Base-by-base conservation (phyloP, 495 filamentous ascomycete genomes). In the Rusavskia elegans region DNA sequence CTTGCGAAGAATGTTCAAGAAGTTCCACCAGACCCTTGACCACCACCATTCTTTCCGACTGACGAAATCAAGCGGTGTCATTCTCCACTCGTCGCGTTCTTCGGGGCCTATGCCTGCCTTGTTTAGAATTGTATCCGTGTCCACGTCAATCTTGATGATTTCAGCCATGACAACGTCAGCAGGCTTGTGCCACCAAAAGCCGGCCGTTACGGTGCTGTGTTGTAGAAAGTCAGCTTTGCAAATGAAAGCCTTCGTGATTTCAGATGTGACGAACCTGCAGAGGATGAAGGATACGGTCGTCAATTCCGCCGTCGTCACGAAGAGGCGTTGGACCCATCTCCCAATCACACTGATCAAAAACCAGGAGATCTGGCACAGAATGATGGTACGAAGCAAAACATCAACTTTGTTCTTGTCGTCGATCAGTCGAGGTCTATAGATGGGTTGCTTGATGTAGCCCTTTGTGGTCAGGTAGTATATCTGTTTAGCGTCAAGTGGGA, bases 181-280 rank as follows among this genome's bases (percentile, higher is more conserved):
- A 32, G 67, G 66, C 45, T 70, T 67, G 27, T 62, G 41, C 10
- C 50, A 52, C 66, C 66, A 69, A 48, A 62, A 63, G 42, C 56
- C 61, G n/a, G 55, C 52, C 1, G 64, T 64, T 1, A 55, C 42
- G 10, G 57, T 19, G 10, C 52, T 42, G 40, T 35, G 32, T 35
- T 35, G 32, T 35, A 35, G 9, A 35, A 35, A 35, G 32, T 35
- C 32, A 35, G 32, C 32, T 35, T 35, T 35, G 32, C 32, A 35
- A 35, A 35, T 35, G 32, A 35, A 35, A 35, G 32, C 32, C 32
- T 35, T 35, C 13, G 32, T 14, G 32, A 35, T 35, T 35, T 35
- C 32, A 10, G 32, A 35, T 35, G 32, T 59, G 48, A 35, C 32
- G 32, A 35, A 35, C 32, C 32, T 35, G 32, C 57, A 67, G 21